Evolutionary conservation across 495 filamentous ascomycete genomes (phyloP).

Genomic region (Lichina pygmaea): DNA sequence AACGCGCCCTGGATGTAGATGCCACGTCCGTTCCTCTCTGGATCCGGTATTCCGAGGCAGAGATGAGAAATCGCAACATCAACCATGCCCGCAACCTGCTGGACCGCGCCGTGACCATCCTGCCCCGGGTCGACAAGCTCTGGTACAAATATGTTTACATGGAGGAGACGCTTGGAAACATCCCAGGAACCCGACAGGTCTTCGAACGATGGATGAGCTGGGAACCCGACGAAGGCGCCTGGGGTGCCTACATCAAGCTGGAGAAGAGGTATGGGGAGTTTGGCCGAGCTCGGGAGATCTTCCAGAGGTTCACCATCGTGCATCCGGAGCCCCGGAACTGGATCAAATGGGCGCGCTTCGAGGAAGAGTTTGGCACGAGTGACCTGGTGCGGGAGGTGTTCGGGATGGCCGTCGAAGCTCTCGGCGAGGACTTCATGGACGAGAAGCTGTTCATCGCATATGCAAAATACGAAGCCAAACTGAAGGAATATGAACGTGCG

Average conservation of each 20-base stretch:
- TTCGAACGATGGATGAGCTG: slow-evolving; percentile 98
- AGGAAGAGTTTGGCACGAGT: slow-evolving; percentile 79
- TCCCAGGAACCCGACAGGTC: slow-evolving; percentile 75
- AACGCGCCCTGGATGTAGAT: slow-evolving; percentile 81
- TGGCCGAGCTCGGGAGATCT: slow-evolving; percentile 59
- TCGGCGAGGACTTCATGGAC: slow-evolving; percentile 92
- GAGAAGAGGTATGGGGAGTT: slow-evolving; percentile 89
- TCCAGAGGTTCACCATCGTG: slow-evolving; percentile 73
- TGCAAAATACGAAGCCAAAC: slow-evolving; percentile 71
- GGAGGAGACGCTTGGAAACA: slow-evolving; percentile 88
- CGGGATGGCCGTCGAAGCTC: slow-evolving; percentile 60
- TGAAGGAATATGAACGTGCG: slow-evolving; percentile 90
- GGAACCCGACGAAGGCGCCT: slow-evolving; percentile 89
- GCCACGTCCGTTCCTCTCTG: slow-evolving; percentile 56
- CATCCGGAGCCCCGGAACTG: slow-evolving; percentile 91
- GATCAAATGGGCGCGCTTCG: slow-evolving; percentile 97
- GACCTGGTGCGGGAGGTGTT: slow-evolving; percentile 86
- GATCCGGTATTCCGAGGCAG: slow-evolving; percentile 82
- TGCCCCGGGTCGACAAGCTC: slow-evolving; percentile 77
- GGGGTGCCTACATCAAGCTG: slow-evolving; percentile 86
- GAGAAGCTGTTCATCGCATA: slow-evolving; percentile 87
- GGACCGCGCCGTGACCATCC: slow-evolving; percentile 78
- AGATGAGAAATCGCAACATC: slow-evolving; percentile 93
- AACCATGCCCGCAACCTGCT: slow-evolving; percentile 89
- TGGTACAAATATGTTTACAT: slow-evolving; percentile 99